Conservation (phyloP, 139 green algal genomes). For the Picochlorum sp. region DNA sequence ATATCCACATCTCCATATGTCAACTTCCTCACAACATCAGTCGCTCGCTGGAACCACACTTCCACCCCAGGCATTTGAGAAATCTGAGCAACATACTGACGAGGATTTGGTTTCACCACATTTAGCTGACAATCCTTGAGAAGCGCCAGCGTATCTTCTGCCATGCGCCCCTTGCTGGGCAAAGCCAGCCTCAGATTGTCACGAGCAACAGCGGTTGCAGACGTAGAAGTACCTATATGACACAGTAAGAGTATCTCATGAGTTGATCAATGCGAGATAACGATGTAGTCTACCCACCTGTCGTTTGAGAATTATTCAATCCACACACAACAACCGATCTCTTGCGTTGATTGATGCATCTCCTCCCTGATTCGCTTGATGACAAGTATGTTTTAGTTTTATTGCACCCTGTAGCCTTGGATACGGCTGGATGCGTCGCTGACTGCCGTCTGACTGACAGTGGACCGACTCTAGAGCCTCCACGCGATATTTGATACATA, state of each 20-base stretch:
- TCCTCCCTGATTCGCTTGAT: no score
- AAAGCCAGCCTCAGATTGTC: constrained; percentile 69
- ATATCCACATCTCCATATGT: constrained; percentile 90
- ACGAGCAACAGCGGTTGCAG: constrained; percentile 3
- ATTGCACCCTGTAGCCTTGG: no score
- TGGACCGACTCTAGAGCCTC: background rate
- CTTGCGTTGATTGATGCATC: no score
- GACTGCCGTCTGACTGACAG: background rate
- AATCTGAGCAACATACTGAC: constrained; percentile 94
- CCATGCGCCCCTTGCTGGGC: constrained; percentile 96
- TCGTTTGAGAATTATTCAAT: no score
- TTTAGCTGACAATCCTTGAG: constrained; percentile 88
- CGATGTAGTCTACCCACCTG: no score
- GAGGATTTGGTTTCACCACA: constrained; percentile 93
- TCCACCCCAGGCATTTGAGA: constrained; percentile 83
- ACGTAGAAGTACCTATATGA: no score
- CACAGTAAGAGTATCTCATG: no score
- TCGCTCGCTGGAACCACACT: constrained; percentile 97
- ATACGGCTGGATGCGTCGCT: background rate
- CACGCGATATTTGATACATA: background rate
- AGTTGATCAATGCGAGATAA: no score
- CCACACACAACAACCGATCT: no score
- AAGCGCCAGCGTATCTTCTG: constrained; percentile 90
- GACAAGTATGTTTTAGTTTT: no score
- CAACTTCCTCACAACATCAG: constrained; percentile 93